Percentiles rank a stretch among this genome's conserved stretches.
Evolutionary conservation across 139 green algal genomes (phyloP).

Genomic region (Chlorella ohadii): DNA sequence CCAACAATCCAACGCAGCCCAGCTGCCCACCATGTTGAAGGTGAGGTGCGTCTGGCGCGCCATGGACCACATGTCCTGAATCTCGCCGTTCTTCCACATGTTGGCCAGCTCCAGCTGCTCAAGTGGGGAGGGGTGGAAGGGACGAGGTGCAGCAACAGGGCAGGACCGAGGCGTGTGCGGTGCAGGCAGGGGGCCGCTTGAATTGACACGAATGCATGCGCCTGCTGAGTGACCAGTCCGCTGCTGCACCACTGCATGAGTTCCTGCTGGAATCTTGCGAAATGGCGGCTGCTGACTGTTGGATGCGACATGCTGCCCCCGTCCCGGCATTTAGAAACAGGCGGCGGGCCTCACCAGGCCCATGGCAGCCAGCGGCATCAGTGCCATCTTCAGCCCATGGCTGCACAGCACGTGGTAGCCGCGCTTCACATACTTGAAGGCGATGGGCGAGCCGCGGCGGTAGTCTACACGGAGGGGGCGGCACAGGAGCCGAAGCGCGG

Average conservation of each 20-base stretch:
- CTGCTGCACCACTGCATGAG: too few species aligned
- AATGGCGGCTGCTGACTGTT: too few species aligned
- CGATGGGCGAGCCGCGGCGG: slow-evolving; percentile 60
- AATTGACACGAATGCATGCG: too few species aligned
- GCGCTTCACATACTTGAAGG: slow-evolving; percentile 92
- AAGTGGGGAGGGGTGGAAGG: not conserved
- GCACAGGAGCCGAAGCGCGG: not conserved
- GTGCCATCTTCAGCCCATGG: slow-evolving; percentile 68
- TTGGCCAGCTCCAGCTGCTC: slow-evolving; percentile 82
- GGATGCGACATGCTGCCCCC: too few species aligned
- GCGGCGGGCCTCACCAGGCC: slow-evolving; percentile 41
- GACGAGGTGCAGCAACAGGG: not conserved
- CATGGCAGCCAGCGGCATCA: slow-evolving; percentile 73
- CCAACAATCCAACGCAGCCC: not conserved
- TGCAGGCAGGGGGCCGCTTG: too few species aligned
- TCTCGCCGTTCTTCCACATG: slow-evolving; percentile 82
- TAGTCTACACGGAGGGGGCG: slow-evolving; percentile 54
- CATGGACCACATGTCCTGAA: slow-evolving; percentile 68
- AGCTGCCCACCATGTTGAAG: slow-evolving; percentile 85
- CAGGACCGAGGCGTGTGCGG: too few species aligned
- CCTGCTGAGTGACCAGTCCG: too few species aligned
- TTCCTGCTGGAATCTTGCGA: too few species aligned
- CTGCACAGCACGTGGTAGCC: slow-evolving; percentile 83
- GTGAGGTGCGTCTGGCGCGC: slow-evolving; percentile 85
- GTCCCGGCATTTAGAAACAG: not conserved